phyloP scores from a whole-genome alignment of 805 yeast genomes.

The Barnettozyma siamensis region DNA sequence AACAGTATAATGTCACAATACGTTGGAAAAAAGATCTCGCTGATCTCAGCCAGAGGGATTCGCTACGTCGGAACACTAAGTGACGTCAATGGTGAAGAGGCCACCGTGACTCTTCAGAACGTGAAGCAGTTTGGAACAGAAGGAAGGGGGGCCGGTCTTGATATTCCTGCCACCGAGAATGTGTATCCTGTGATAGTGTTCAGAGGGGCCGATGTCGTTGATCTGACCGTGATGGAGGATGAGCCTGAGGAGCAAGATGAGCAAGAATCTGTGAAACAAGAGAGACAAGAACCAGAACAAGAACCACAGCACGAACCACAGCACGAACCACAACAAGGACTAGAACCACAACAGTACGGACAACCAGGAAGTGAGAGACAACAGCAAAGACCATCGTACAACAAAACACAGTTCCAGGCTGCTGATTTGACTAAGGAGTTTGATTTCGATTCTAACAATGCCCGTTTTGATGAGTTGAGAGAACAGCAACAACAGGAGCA shows the following conservation, averaged over 20 bases:
- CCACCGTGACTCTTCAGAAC: conserved; percentile 76
- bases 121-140: conserved; percentile 90
- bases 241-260: conserved; percentile 8
- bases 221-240: conserved; percentile 73
- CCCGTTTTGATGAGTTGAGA: conserved; percentile 53
- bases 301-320: conserved; percentile 5
- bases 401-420: conserved; percentile 7
- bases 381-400: background rate
- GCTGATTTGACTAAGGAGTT: conserved; percentile 48
- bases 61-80: conserved; percentile 85
- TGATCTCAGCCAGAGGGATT: conserved; percentile 72
- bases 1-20: conserved; percentile 68
- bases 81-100: conserved; percentile 81
- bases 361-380: conserved; percentile 2
- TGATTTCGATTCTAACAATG: conserved; percentile 71
- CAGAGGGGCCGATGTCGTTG: conserved; percentile 90
- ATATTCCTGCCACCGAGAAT: conserved; percentile 63
- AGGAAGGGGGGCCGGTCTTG: conserved; percentile 75
- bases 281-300: conserved; percentile 5
- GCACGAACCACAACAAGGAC: conserved; percentile 5
- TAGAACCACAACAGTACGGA: conserved; percentile 1
- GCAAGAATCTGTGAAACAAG: conserved; percentile 3
- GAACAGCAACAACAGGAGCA: conserved; percentile 30
- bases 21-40: conserved; percentile 83
- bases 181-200: conserved; percentile 75